Evolutionary conservation across 139 green algal genomes (phyloP).

Genomic region (Closterium sp.): DNA sequence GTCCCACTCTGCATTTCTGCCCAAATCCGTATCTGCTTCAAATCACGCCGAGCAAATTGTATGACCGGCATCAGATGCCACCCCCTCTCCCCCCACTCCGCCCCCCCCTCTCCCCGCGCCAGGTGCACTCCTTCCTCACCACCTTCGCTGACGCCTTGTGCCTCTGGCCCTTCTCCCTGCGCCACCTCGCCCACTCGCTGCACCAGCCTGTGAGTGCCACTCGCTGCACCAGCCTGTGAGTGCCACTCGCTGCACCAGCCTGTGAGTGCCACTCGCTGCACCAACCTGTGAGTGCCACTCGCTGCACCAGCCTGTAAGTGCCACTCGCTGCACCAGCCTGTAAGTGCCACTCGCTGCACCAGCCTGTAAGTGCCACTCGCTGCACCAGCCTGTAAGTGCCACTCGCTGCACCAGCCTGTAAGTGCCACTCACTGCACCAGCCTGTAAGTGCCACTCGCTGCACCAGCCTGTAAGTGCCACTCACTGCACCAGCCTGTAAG

Average conservation of each 20-base stretch:
- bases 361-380: constrained; percentile 27
- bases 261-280: constrained; percentile 47
- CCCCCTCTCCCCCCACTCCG: background rate
- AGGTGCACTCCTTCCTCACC: constrained; percentile 63
- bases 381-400: no score
- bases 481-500: no score
- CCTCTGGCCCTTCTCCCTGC: constrained; percentile 58
- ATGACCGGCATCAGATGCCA: no score
- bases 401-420: background rate
- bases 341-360: constrained; percentile 47
- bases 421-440: no score
- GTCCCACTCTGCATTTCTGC: no score
- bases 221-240: background rate
- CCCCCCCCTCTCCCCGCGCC: background rate
- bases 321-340: background rate
- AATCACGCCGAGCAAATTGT: no score
- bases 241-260: background rate
- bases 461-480: constrained; percentile 31
- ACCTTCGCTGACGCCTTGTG: constrained; percentile 73
- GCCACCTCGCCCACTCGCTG: constrained; percentile 64
- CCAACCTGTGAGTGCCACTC: constrained; percentile 26
- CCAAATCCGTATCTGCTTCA: no score
- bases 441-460: no score
- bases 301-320: no score
- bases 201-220: constrained; percentile 31